These are phyloP conservation scores for Ochetophila trinervis DNA, from an alignment of 306 rosid genomes.

Conservation along the genomic window DNA sequence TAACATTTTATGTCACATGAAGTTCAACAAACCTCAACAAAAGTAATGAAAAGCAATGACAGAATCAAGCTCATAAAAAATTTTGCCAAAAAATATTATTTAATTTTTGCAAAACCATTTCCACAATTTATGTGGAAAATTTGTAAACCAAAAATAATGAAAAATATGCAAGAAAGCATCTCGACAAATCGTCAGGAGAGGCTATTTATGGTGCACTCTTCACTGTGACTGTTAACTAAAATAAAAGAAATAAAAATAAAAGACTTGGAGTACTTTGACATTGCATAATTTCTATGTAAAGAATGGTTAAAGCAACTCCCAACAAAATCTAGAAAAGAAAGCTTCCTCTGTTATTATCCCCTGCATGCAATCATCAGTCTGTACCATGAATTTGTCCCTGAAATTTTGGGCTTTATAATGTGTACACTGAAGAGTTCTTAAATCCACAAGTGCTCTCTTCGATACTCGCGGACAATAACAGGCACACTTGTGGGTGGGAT, in stretches of 20 bases:
- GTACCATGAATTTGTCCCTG: constrained; percentile 3
- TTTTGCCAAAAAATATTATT: no score
- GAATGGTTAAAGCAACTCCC: constrained; percentile 8
- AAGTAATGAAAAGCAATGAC: no score
- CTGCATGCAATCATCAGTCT: not conserved
- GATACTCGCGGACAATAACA: constrained; percentile 75
- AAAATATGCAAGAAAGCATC: not conserved
- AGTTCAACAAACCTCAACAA: no score
- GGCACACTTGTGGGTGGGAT: constrained; percentile 89
- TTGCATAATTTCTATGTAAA: not conserved
- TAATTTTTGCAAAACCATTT: no score
- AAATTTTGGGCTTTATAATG: not conserved
- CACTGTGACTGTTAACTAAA: constrained; percentile 27
- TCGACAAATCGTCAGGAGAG: constrained; percentile 32
- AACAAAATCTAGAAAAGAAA: not conserved
- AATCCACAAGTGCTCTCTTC: constrained; percentile 50
- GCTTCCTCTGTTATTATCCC: not conserved
- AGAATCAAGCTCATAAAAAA: no score
- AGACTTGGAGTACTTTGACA: not conserved
- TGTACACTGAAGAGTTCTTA: constrained; percentile 6
- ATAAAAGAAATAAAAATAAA: constrained; percentile 4
- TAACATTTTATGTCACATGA: no score
- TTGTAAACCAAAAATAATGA: constrained; percentile 6
- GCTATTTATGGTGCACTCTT: constrained; percentile 31
- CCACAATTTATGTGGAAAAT: not conserved